These are phyloP conservation scores for Capillidium rhysosporum DNA, from an alignment of 371 early-diverging fungal species.

Conservation along the genomic window DNA sequence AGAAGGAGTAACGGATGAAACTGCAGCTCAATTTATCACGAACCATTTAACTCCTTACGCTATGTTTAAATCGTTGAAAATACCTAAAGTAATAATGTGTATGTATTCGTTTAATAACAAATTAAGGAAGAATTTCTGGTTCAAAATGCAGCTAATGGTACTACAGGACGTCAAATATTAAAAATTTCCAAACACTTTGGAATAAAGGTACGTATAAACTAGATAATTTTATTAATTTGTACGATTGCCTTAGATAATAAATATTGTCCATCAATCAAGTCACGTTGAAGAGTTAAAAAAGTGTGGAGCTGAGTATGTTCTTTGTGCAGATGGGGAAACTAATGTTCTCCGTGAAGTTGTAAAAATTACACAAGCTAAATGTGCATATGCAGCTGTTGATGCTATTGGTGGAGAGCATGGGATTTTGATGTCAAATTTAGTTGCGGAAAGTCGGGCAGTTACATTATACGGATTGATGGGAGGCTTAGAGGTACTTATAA, in stretches of 20 bases:
- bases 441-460: neutral
- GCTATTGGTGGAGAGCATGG: constrained; percentile 1
- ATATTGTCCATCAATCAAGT: neutral
- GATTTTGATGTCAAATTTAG: neutral
- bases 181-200: constrained; percentile 4
- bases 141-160: neutral
- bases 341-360: neutral
- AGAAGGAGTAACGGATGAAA: constrained; percentile 1
- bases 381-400: constrained; percentile 4
- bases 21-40: neutral
- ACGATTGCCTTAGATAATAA: neutral
- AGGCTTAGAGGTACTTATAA: neutral
- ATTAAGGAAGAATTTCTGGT: neutral
- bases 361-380: neutral
- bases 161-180: neutral
- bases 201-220: neutral
- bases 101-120: neutral
- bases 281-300: constrained; percentile 3
- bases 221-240: neutral
- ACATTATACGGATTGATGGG: neutral
- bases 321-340: neutral
- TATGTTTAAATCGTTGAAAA: neutral
- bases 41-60: neutral
- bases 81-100: neutral
- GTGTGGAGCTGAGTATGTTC: neutral